Base-by-base conservation (phyloP, 306 rosid species). In the Trichosanthes cucumerina region DNA sequence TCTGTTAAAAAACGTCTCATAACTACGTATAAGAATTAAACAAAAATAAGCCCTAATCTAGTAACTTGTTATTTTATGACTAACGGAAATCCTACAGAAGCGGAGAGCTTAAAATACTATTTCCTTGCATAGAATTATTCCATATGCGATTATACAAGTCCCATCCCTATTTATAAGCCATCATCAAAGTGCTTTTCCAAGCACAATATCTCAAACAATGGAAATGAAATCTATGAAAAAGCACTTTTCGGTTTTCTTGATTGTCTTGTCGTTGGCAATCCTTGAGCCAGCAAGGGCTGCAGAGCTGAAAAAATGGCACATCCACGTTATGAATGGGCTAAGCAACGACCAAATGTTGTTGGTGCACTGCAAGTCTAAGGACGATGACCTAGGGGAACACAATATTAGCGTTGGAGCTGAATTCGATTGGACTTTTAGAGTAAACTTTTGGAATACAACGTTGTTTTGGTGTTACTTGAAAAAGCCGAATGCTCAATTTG, bases 301-400 rank as follows among this genome's bases (percentile, higher is more conserved):
- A 9, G 59, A 54, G 59, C 8, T 54, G 9, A 6, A 6, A 0
- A 19, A 0, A 53, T 68, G 81, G 81, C 3, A 18, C 0, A 26
- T 80, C 38, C 71, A 72, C n/a, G 36, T 80, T 4, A 53, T 72
- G 4, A 81, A 81, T 12, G 34, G 31, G 2, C 46, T 76, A 46
- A 59, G 7, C 76, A 43, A 2, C 12, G 18, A 16, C 28, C 60
- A 56, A 56, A 34, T 4, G 0, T 18, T 81, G 19, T 38, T 19
- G 4, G 26, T 44, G 1, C 80, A 81, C 23, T 81, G 80, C 74
- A 54, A 66, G 4, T 80, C 81, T 9, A 80, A 70, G 41, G 64
- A 83, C 3, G 16, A 70, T 21, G 83, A 80, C 52, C 15, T 80
- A 2, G 83, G 80, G 1, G 34, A 21, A 21, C 3, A 7, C 6